Evolutionary conservation across 257 asterid genomes (phyloP).

Genomic region (Petunia axillaris): DNA sequence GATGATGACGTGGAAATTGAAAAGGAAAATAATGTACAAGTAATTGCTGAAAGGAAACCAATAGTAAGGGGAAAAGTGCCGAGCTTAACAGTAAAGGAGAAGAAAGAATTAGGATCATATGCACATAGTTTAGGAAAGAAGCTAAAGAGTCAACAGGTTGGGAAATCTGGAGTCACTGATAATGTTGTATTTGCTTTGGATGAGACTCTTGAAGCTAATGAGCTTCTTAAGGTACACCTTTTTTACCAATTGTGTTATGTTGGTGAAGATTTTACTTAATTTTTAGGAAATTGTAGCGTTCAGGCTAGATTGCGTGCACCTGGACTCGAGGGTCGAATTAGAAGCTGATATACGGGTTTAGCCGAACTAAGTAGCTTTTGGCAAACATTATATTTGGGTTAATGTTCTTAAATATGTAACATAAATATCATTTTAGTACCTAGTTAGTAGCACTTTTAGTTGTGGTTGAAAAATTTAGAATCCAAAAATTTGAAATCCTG

Average conservation of each 20-base stretch:
- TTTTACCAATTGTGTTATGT: no score
- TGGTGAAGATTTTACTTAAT: not conserved
- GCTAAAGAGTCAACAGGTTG: conserved; percentile 89
- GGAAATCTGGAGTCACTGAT: conserved; percentile 86
- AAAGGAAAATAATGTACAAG: conserved; percentile 31
- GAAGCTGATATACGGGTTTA: no score
- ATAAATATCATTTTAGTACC: no score
- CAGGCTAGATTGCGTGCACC: not conserved
- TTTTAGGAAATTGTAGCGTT: not conserved
- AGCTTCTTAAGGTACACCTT: conserved; percentile 78
- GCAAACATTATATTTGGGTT: no score
- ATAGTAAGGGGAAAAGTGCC: conserved; percentile 39
- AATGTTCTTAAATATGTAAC: no score
- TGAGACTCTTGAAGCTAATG: conserved; percentile 92
- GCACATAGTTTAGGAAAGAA: conserved; percentile 90
- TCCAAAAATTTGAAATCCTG: no score
- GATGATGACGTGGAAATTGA: conserved; percentile 30
- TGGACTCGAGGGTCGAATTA: no score
- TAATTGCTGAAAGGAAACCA: conserved; percentile 8
- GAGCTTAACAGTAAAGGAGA: conserved; percentile 72
- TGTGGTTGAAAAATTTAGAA: no score
- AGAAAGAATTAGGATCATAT: conserved; percentile 77
- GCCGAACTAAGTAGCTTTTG: no score
- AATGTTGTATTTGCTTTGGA: conserved; percentile 66
- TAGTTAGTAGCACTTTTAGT: no score